These are phyloP conservation scores for Hypericum perforatum DNA, from an alignment of 345 rosid genomes.

Conservation along the genomic window DNA sequence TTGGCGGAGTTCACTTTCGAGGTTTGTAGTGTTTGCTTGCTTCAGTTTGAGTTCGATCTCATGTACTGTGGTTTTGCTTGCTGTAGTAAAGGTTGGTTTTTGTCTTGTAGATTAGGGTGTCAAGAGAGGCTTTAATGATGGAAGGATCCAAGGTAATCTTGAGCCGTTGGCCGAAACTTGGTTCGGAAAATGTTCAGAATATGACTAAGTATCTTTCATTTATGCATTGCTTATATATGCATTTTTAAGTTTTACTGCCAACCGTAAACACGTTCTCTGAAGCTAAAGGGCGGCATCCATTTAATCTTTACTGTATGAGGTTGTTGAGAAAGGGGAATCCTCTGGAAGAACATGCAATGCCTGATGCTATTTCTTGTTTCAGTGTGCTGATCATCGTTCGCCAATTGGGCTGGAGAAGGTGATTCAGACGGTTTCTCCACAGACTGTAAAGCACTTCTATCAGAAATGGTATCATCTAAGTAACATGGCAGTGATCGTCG, in stretches of 20 bases:
- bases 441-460: slow-evolving; percentile 66
- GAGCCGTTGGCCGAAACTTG: background rate
- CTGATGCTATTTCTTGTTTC: slow-evolving; percentile 11
- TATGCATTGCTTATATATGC: background rate
- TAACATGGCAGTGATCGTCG: slow-evolving; percentile 86
- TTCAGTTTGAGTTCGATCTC: background rate
- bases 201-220: background rate
- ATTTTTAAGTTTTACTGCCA: too few relatives aligned
- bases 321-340: too few relatives aligned
- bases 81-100: background rate
- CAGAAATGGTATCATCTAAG: slow-evolving; percentile 71
- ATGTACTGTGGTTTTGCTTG: background rate
- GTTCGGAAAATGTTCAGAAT: background rate
- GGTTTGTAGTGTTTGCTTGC: slow-evolving; percentile 31
- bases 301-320: too few relatives aligned
- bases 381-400: slow-evolving; percentile 90
- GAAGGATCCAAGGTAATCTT: slow-evolving; percentile 73
- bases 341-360: background rate
- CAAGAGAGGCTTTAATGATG: slow-evolving; percentile 65
- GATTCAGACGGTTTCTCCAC: slow-evolving; percentile 65
- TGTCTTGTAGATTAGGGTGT: slow-evolving; percentile 56
- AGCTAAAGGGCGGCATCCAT: too few relatives aligned
- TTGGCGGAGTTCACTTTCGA: slow-evolving; percentile 83
- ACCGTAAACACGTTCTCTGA: too few relatives aligned
- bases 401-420: slow-evolving; percentile 92